Base-by-base conservation (phyloP, 768 basidiomycete species). In the Paxillus involutus region DNA sequence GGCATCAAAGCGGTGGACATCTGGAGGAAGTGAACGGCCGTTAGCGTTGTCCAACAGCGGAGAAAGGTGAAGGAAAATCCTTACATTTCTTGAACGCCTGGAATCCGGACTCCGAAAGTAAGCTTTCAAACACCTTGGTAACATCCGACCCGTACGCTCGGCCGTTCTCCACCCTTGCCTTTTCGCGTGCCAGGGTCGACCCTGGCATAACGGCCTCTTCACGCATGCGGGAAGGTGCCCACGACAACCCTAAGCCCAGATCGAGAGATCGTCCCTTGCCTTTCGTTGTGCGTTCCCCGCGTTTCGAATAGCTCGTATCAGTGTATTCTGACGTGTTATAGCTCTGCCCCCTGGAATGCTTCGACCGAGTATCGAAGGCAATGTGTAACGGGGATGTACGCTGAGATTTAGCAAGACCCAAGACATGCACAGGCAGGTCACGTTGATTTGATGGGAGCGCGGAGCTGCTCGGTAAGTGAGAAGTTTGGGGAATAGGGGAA, bases 1-100 rank as follows among this genome's bases (percentile, higher is more conserved):
- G 17, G 84, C 84, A 65, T 91, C 89, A 62, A 86, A 91, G 55
- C 82, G 82, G 64, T 83, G 83, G 14, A 90, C 85, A 71, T 88
- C 88, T 90, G 29, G 41, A 29, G 32, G 42, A 30, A 51, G 36
- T 10, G 7, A 64, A 37, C 49, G 51, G 48, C 41, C 53, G 59
- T 61, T 49, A 63, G 52, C 35, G 37, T 51, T 16, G 11, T 46
- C 44, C 44, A 33, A 35, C 17, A 35, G 11, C 32, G 51, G 44
- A 49, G 50, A 49, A 12, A 17, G 47, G 24, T 41, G 52, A 35
- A 55, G n/a, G 13, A 21, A 40, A 49, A 37, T 73, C 11, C 85
- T 70, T 66, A 89, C 89, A 90, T 63, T 75, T 82, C 69, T 85
- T 89, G 74, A 80, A 76, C 41, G 70, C 63, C 44, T 68, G 67